These are phyloP conservation scores for Sorghum bicolor DNA, from an alignment of 176 grass and related monocot genomes.

Conservation along the genomic window Sorghum_bicolor_NCBIv3 NC_012870.2:17003501-17004000, in stretches of 20 bases:
- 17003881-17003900: background rate
- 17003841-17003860: constrained; percentile 3
- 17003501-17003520: background rate
- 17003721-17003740: background rate
- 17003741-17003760: background rate
- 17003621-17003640: background rate
- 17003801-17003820: background rate
- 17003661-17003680: background rate
- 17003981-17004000: background rate
- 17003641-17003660: background rate
- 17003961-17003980: background rate
- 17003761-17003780: background rate
- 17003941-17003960: background rate
- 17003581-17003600: background rate
- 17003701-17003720: constrained; percentile 2
- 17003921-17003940: background rate
- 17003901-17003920: background rate
- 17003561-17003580: background rate
- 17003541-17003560: background rate
- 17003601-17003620: background rate
- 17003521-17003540: background rate
- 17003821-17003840: background rate
- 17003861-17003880: background rate
- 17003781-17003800: background rate
- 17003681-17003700: background rate